Conservation (phyloP, 2,329 filamentous ascomycete species). For the Aspergillus neotritici region DNA sequence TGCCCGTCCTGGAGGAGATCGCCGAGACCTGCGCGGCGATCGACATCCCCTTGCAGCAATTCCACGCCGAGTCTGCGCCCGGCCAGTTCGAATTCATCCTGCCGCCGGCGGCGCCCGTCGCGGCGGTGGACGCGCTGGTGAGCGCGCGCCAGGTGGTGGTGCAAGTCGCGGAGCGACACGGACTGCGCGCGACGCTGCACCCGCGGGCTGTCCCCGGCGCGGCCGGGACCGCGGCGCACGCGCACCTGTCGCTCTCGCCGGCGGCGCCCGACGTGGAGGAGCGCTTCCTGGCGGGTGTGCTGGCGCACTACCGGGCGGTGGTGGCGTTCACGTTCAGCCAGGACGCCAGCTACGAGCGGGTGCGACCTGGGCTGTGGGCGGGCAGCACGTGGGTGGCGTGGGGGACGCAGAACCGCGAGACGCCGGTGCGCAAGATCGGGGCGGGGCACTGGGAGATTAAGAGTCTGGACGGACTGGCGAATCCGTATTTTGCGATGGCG, state of each 20-base stretch:
- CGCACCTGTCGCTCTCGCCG: conserved; percentile 56
- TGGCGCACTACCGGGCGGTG: conserved; percentile 61
- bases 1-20: conserved; percentile 61
- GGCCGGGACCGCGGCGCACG: conserved; percentile 62
- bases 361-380: conserved; percentile 65
- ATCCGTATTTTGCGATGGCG: conserved; percentile 65
- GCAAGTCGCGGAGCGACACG: conserved; percentile 56
- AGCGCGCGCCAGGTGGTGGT: conserved; percentile 65
- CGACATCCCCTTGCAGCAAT: conserved; percentile 63
- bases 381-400: conserved; percentile 74
- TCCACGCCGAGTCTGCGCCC: conserved; percentile 67
- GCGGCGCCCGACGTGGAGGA: conserved; percentile 41
- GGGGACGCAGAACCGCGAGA: conserved; percentile 76
- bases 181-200: conserved; percentile 64
- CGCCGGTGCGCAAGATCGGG: conserved; percentile 63
- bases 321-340: conserved; percentile 64
- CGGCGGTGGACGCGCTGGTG: conserved; percentile 66
- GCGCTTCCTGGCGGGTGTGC: conserved; percentile 65
- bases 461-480: conserved; percentile 71
- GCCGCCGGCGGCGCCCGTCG: conserved; percentile 55
- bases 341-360: conserved; percentile 62
- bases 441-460: conserved; percentile 72
- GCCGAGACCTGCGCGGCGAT: conserved; percentile 54
- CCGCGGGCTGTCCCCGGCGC: conserved; percentile 56
- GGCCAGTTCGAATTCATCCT: conserved; percentile 77